These are phyloP conservation scores for Penicillium sp. DNA, from an alignment of 2,329 filamentous ascomycete species.

Conservation along the genomic window DNA sequence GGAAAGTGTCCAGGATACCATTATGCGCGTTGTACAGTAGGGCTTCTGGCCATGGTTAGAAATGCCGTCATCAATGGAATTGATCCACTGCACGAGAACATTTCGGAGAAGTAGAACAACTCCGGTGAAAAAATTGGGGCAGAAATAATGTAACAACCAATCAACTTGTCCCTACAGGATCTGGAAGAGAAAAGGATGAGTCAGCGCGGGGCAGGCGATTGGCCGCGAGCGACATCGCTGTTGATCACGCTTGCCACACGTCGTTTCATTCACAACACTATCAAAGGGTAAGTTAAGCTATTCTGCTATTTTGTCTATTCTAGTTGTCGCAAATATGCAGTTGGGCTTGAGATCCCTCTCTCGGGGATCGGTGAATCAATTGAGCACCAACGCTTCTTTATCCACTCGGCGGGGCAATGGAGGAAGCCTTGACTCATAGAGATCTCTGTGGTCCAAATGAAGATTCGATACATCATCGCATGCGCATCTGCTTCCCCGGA, in stretches of 20 bases:
- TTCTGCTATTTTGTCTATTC: slow-evolving; percentile 5
- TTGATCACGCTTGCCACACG: slow-evolving; percentile 7
- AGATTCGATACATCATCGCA: slow-evolving; percentile 1
- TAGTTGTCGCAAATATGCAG: no score
- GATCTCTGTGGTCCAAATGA: slow-evolving; percentile 4
- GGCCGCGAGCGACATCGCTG: slow-evolving; percentile 33
- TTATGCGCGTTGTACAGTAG: slow-evolving; percentile 7
- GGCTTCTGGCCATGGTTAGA: neutral
- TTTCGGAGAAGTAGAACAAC: slow-evolving; percentile 9
- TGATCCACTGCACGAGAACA: neutral
- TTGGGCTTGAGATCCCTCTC: neutral
- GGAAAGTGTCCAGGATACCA: slow-evolving; percentile 20
- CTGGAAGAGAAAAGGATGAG: slow-evolving; percentile 4
- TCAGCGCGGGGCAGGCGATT: slow-evolving; percentile 20
- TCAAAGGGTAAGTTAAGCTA: slow-evolving; percentile 9
- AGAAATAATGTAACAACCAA: slow-evolving; percentile 4
- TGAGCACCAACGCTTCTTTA: slow-evolving; percentile 3
- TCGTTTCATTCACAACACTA: slow-evolving; percentile 4
- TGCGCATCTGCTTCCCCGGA: no score
- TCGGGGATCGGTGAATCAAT: slow-evolving; percentile 1
- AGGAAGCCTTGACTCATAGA: slow-evolving; percentile 18
- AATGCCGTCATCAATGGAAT: neutral
- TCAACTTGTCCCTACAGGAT: neutral
- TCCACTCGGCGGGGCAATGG: slow-evolving; percentile 16
- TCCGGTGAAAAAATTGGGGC: slow-evolving; percentile 3